phyloP scores from a whole-genome alignment of 495 filamentous ascomycete genomes.

The Neurospora sp. region DNA sequence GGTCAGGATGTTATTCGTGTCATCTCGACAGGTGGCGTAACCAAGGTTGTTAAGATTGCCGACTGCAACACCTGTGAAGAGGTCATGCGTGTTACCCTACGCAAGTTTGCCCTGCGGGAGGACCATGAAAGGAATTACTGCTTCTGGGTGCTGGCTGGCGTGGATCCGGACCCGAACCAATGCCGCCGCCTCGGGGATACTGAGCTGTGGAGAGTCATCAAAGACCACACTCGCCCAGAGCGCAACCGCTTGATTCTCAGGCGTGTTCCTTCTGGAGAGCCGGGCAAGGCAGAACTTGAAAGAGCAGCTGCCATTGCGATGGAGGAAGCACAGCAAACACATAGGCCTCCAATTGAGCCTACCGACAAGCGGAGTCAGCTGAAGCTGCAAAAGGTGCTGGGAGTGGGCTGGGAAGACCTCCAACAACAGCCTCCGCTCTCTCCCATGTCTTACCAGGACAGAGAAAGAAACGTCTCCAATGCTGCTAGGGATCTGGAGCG shows the following conservation, averaged over 20 bases:
- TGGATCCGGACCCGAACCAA: slow-evolving; percentile 67
- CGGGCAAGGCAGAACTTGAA: slow-evolving; percentile 67
- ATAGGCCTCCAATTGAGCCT: slow-evolving; percentile 50
- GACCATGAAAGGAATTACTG: slow-evolving; percentile 71
- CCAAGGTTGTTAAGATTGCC: slow-evolving; percentile 81
- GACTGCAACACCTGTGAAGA: slow-evolving; percentile 85
- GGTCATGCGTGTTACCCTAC: slow-evolving; percentile 73
- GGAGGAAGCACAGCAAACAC: slow-evolving; percentile 70
- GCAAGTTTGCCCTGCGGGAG: slow-evolving; percentile 68
- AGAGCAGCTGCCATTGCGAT: slow-evolving; percentile 72
- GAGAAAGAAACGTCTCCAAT: slow-evolving; percentile 54
- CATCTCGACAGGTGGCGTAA: slow-evolving; percentile 83
- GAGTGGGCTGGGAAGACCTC: slow-evolving; percentile 69
- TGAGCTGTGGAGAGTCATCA: slow-evolving; percentile 79
- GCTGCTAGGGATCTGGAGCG: slow-evolving; percentile 49
- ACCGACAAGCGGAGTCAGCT: slow-evolving; percentile 55
- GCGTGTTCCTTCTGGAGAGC: slow-evolving; percentile 79
- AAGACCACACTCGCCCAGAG: slow-evolving; percentile 62
- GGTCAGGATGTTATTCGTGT: slow-evolving; percentile 80
- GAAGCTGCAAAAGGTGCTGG: slow-evolving; percentile 76
- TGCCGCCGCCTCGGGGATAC: slow-evolving; percentile 71
- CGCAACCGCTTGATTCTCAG: slow-evolving; percentile 82
- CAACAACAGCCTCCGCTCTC: slow-evolving; percentile 67
- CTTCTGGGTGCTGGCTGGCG: slow-evolving; percentile 72
- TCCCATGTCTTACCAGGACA: slow-evolving; percentile 55